A percentile compares a stretch with the other conserved stretches of the same genome.
These are phyloP conservation scores for Salmacisia buchloeana DNA, from an alignment of 1,284 basidiomycete species.

Conservation along the genomic window DNA sequence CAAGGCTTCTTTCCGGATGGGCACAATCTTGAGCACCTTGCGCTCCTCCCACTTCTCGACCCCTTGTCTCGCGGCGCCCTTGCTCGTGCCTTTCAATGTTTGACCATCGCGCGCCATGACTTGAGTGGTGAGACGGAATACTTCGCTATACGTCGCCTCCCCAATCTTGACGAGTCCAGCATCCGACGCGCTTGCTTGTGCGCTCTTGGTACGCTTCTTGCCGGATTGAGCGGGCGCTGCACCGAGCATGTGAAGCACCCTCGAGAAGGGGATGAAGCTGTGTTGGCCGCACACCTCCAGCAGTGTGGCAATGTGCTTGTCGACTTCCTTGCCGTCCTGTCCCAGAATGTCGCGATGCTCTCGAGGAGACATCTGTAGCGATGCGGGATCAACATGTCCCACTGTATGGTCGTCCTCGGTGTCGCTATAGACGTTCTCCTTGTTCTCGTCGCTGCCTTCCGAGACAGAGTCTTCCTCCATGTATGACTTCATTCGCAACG, in stretches of 20 bases:
- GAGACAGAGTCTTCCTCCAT: not conserved
- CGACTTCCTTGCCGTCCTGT: not conserved
- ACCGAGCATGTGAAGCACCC: not conserved
- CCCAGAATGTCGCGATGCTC: not conserved
- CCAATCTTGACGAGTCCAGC: constrained; percentile 65
- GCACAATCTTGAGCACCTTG: constrained; percentile 80
- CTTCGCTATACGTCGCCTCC: constrained; percentile 94
- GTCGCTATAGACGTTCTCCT: not conserved
- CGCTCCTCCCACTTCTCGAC: not conserved
- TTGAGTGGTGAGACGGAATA: constrained; percentile 59
- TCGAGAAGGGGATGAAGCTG: not conserved
- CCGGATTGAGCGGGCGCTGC: not conserved
- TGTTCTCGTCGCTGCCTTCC: not conserved
- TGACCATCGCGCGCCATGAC: constrained; percentile 53
- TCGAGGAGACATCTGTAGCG: not conserved
- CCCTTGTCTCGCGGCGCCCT: not conserved
- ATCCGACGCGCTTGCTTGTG: not conserved
- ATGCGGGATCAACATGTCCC: not conserved
- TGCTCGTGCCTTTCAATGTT: constrained; percentile 45
- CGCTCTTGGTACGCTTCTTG: not conserved
- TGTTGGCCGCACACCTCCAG: not conserved
- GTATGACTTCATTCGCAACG: not conserved
- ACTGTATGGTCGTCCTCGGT: not conserved
- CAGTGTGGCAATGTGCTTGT: not conserved
- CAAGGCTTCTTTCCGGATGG: constrained; percentile 46